phyloP scores from a whole-genome alignment of 2,329 filamentous ascomycete genomes.

The Verticillium zaregamsianum region DNA sequence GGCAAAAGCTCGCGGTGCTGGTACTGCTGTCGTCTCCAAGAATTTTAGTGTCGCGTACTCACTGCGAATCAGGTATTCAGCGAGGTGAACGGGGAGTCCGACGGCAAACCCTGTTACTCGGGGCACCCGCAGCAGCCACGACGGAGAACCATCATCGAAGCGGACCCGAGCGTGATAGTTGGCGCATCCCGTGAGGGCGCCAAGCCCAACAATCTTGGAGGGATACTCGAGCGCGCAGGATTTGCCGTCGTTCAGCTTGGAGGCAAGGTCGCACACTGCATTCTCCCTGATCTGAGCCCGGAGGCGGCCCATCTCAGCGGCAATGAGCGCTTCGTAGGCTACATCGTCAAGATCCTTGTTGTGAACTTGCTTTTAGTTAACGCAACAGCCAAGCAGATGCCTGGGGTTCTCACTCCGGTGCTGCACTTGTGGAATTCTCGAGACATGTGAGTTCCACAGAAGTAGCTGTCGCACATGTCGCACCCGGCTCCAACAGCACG shows the following conservation, averaged over 20 bases:
- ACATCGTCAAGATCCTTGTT: not conserved
- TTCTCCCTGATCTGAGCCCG: constrained; percentile 12
- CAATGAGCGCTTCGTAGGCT: constrained; percentile 1
- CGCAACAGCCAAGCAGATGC: too few relatives aligned
- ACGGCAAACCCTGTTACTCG: constrained; percentile 15
- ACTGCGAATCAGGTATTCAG: constrained; percentile 21
- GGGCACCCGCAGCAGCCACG: constrained; percentile 20
- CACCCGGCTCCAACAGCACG: too few relatives aligned
- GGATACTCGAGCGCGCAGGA: constrained; percentile 13
- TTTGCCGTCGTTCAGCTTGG: constrained; percentile 12
- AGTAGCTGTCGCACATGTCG: too few relatives aligned
- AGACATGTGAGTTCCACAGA: too few relatives aligned
- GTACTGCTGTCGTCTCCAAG: constrained; percentile 19
- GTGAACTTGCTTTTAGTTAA: too few relatives aligned
- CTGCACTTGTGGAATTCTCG: too few relatives aligned
- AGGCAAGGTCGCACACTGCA: constrained; percentile 16
- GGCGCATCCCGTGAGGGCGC: constrained; percentile 17
- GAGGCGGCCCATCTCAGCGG: constrained; percentile 10
- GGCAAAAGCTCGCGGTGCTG: constrained; percentile 18
- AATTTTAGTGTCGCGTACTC: constrained; percentile 27
- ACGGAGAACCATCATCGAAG: constrained; percentile 16
- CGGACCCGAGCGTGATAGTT: constrained; percentile 20
- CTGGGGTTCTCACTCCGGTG: too few relatives aligned
- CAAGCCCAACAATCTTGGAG: constrained; percentile 6
- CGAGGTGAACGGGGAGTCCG: constrained; percentile 13